Base-by-base conservation (phyloP, 2,329 filamentous ascomycete species). In the Fusarium sp. region DNA sequence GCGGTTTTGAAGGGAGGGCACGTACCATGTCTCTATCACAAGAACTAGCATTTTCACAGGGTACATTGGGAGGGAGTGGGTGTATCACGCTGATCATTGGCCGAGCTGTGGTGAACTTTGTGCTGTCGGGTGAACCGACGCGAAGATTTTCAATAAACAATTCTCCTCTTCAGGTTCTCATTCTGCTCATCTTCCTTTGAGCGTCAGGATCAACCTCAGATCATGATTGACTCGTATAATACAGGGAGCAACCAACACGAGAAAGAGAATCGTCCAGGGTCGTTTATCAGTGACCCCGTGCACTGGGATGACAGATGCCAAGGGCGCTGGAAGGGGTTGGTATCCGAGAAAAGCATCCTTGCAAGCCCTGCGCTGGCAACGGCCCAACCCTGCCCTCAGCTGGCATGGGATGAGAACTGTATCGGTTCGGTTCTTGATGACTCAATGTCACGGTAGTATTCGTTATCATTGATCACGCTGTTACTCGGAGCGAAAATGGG, bases 91-190 rank as follows among this genome's bases (percentile, higher is more conserved):
- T 53, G 57, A 62, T 55, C 50, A 9, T 22, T 46, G 61, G 34
- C 40, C 24, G n/a, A 44, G 31, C 43, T 40, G 36, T 17, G 59
- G 46, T 53, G 38, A 62, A 56, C 38, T 39, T 38, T 60, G 31
- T 54, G 42, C 57, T 61, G 45, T 65, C 63, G 50, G 62, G 50
- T 43, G 56, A 65, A 67, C 63, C 60, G 54, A 47, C 34, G 53
- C 36, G 28, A n/a, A 45, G 26, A 22, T 28, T n/a, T 49, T 15
- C 28, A 17, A 31, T 61, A 56, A 61, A 61, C 43, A 61, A 61
- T 52, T 44, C 21, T 31, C n/a, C 49, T 56, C 28, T 26, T 34
- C 34, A 21, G 19, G 14, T 19, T 9, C 8, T n/a, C 17, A 34
- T n/a, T 6, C 7, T 7, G 24, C 9, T 10, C 9, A 39, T 58